Percentiles rank a stretch among this genome's conserved stretches.
These are phyloP conservation scores for Verticillium tricorpus DNA, from an alignment of 2,329 filamentous ascomycete genomes.

Conservation along the genomic window DNA sequence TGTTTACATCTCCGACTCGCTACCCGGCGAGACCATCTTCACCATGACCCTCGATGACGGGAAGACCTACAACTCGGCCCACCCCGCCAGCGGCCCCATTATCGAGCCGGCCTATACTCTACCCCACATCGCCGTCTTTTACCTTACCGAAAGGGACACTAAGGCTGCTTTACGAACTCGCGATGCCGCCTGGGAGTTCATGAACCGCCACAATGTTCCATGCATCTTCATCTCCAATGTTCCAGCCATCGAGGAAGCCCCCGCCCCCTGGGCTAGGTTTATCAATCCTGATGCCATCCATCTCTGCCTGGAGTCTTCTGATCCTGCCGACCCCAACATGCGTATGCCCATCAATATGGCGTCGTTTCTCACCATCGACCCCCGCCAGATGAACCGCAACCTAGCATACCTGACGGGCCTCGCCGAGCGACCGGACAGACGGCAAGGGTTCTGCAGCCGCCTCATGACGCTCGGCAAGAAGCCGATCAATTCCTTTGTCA, in stretches of 20 bases:
- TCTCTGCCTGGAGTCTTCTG: constrained; percentile 39
- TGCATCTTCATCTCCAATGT: constrained; percentile 44
- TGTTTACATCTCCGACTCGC: constrained; percentile 16
- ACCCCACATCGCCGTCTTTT: constrained; percentile 46
- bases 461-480: neutral
- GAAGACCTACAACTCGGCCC: constrained; percentile 29
- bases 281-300: constrained; percentile 40
- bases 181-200: constrained; percentile 39
- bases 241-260: constrained; percentile 28
- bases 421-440: neutral
- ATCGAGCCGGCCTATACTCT: constrained; percentile 40
- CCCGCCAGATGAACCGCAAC: constrained; percentile 49
- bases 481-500: neutral
- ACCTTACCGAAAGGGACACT: constrained; percentile 38
- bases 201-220: constrained; percentile 40
- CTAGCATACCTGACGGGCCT: constrained; percentile 41
- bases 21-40: constrained; percentile 24
- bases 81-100: constrained; percentile 28
- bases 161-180: constrained; percentile 30
- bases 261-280: constrained; percentile 27
- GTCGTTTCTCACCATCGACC: constrained; percentile 46
- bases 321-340: constrained; percentile 28
- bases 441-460: neutral
- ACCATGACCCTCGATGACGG: constrained; percentile 36
- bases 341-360: constrained; percentile 42